phyloP scores from a whole-genome alignment of 768 basidiomycete species.

The Mycena epipterygia region DNA sequence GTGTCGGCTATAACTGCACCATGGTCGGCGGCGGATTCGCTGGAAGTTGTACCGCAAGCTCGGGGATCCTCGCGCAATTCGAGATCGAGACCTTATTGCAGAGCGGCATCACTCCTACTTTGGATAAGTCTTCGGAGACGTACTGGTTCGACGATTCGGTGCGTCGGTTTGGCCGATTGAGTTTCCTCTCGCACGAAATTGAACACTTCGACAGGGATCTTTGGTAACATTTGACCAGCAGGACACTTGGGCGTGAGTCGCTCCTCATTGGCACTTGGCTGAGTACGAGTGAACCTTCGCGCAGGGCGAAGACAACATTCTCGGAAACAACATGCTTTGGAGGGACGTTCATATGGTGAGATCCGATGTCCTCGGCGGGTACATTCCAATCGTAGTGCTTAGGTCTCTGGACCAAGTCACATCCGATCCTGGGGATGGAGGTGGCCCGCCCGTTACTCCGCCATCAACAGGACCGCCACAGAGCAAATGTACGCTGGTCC shows the following conservation, averaged over 20 bases:
- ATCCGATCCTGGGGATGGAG: neutral
- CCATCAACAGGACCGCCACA: too few relatives aligned
- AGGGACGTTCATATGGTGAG: constrained; percentile 37
- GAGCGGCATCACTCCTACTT: constrained; percentile 20
- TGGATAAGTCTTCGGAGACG: constrained; percentile 30
- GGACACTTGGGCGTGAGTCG: constrained; percentile 33
- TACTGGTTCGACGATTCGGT: constrained; percentile 36
- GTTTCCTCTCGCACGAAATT: neutral
- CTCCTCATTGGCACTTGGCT: neutral
- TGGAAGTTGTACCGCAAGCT: neutral
- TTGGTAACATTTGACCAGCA: constrained; percentile 36
- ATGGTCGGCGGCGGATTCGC: constrained; percentile 36
- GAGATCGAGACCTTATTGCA: constrained; percentile 31
- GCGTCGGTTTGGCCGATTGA: neutral
- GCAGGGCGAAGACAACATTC: constrained; percentile 28
- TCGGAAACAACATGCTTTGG: constrained; percentile 34
- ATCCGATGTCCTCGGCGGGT: neutral
- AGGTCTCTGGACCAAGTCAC: constrained; percentile 14
- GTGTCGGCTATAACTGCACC: constrained; percentile 34
- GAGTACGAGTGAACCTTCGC: neutral
- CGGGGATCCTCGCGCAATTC: constrained; percentile 34
- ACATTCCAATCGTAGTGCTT: too few relatives aligned
- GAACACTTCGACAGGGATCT: too few relatives aligned
- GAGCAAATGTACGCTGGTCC: too few relatives aligned
- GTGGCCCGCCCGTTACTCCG: too few relatives aligned